phyloP scores from a whole-genome alignment of 2,329 filamentous ascomycete species.

The Fusarium sororula region DNA sequence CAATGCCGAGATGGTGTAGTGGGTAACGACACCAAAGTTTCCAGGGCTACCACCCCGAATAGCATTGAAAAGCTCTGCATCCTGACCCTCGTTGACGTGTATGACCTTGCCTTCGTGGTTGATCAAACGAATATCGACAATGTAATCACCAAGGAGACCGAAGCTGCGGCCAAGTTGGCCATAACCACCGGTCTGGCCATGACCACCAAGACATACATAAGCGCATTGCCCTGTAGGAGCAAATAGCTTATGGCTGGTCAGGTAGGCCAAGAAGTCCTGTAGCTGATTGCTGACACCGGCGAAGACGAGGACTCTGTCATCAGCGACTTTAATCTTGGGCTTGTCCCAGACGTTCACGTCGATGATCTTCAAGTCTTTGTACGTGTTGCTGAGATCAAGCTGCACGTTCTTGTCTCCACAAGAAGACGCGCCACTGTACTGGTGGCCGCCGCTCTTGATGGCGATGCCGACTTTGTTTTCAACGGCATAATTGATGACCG shows the following conservation, averaged over 20 bases:
- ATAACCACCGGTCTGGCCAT: not conserved
- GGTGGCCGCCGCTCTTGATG: not conserved
- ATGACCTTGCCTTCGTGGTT: not conserved
- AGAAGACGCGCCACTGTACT: not conserved
- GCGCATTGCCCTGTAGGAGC: not conserved
- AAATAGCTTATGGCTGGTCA: not conserved
- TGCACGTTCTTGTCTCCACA: not conserved
- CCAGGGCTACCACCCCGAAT: not conserved
- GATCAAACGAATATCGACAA: not conserved
- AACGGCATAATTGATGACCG: not conserved
- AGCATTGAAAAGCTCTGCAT: not conserved
- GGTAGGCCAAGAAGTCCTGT: not conserved
- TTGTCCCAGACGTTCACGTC: not conserved
- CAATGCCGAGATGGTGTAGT: not conserved
- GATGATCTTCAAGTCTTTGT: not conserved
- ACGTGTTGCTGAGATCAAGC: not conserved
- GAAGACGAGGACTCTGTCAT: not conserved
- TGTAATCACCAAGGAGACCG: not conserved
- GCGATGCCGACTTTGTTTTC: not conserved
- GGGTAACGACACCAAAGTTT: not conserved
- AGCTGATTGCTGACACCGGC: not conserved
- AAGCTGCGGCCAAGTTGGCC: not conserved
- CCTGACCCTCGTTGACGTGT: not conserved
- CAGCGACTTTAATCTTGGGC: rapidly evolving
- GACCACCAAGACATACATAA: not conserved